Base-by-base conservation (phyloP, 139 green algal species). In the Protoeuglena noctilucae region DNA sequence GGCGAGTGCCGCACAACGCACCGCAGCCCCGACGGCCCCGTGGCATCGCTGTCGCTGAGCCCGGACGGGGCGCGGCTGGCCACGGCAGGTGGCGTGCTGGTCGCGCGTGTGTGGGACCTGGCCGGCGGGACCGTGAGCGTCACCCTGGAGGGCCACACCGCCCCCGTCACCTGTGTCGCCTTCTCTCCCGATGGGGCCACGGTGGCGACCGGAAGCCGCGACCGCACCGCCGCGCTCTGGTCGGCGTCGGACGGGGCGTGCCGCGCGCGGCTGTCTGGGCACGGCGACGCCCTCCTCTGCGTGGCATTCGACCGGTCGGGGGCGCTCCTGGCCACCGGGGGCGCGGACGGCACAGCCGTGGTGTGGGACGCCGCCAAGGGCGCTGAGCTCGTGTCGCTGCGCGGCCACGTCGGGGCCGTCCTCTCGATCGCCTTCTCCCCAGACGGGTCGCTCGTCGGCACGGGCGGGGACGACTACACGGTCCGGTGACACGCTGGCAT, bases 61-160 rank as follows among this genome's bases (percentile, higher is more conserved):
- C n/a, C n/a, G n/a, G n/a, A n/a, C n/a, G n/a, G n/a, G n/a, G n/a
- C n/a, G n/a, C n/a, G n/a, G n/a, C n/a, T n/a, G n/a, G n/a, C n/a
- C n/a, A n/a, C n/a, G n/a, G n/a, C n/a, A n/a, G n/a, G n/a, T n/a
- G n/a, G n/a, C n/a, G n/a, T n/a, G n/a, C n/a, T n/a, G n/a, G n/a
- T n/a, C n/a, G n/a, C n/a, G n/a, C n/a, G n/a, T n/a, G 90, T 97
- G 41, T 98, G 90, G 90, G 90, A 98, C 63, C 97, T 90, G 90
- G 74, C 82, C 30, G 82, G 65, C 19, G 90, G 97, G 72, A 88
- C 66, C 23, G 95, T 97, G 61, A 82, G 95, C 34, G 67, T 95
- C 14, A 87, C 82, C 68, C 83, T 94, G 69, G 76, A 87, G 54
- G 88, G 90, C 5, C 90, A 98, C 68, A 77, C 67, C 48, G 88